Percentiles rank a stretch among this genome's conserved stretches.
phyloP scores from a whole-genome alignment of 2,329 filamentous ascomycete species.

The Saccharata proteae region DNA sequence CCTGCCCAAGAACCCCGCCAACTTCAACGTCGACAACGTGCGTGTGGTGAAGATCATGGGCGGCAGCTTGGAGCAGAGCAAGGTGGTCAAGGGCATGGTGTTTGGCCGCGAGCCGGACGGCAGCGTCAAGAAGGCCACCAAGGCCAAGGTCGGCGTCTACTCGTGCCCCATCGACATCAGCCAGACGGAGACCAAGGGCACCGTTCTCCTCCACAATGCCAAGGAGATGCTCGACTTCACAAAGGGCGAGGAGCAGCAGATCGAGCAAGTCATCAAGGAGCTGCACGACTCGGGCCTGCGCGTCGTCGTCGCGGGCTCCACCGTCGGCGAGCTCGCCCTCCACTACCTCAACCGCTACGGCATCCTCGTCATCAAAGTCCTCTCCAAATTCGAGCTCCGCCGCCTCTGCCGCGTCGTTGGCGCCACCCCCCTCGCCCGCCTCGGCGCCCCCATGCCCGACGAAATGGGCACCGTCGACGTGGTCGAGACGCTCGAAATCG shows the following conservation, averaged over 20 bases:
- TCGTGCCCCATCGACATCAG: slow-evolving; percentile 84
- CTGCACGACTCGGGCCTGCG: slow-evolving; percentile 86
- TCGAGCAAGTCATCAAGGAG: slow-evolving; percentile 88
- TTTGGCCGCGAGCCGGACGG: slow-evolving; percentile 94
- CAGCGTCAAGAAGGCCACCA: slow-evolving; percentile 71
- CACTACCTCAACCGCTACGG: slow-evolving; percentile 97
- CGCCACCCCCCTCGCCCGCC: slow-evolving; percentile 85
- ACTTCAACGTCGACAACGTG: slow-evolving; percentile 99
- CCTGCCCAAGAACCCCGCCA: slow-evolving; percentile 84
- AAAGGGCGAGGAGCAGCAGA: slow-evolving; percentile 86
- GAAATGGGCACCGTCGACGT: slow-evolving; percentile 94
- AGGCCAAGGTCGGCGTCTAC: slow-evolving; percentile 94
- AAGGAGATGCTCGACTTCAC: slow-evolving; percentile 99
- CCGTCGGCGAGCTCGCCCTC: slow-evolving; percentile 88
- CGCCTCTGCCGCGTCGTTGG: slow-evolving; percentile 92
- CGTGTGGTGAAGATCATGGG: slow-evolving; percentile 99
- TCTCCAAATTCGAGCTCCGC: slow-evolving; percentile 96
- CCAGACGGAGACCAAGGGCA: slow-evolving; percentile 98
- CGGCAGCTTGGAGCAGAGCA: slow-evolving; percentile 84
- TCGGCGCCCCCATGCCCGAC: slow-evolving; percentile 98
- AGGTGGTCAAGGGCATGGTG: slow-evolving; percentile 95
- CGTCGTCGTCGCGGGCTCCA: slow-evolving; percentile 82
- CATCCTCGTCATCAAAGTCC: slow-evolving; percentile 90
- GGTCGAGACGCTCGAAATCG: slow-evolving; percentile 95
- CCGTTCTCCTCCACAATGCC: slow-evolving; percentile 89